Evolutionary conservation across 805 yeast species (phyloP).

Genomic region (Candida ponderosae): DNA sequence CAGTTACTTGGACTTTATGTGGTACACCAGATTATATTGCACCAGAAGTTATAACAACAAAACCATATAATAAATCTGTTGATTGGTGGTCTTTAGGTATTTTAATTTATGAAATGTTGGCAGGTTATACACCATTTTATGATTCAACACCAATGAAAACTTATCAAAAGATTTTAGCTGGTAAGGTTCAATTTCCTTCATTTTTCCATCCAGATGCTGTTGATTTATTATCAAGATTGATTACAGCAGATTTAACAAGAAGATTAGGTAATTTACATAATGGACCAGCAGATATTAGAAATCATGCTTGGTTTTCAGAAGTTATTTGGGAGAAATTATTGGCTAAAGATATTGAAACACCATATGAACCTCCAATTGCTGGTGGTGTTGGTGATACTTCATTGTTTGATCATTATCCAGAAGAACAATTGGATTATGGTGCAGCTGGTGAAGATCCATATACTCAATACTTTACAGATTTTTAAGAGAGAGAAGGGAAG

Average conservation of each 20-base stretch:
- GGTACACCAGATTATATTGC: conserved; percentile 97
- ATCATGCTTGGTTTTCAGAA: conserved; percentile 87
- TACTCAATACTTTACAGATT: conserved; percentile 51
- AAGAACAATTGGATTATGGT: conserved; percentile 85
- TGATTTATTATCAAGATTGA: conserved; percentile 63
- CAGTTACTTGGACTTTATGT: conserved; percentile 89
- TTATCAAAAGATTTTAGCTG: conserved; percentile 81
- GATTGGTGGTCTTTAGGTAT: conserved; percentile 99
- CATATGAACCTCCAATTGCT: conserved; percentile 92
- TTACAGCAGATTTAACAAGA: conserved; percentile 76
- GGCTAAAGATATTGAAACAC: conserved; percentile 85
- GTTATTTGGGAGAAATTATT: conserved; percentile 88
- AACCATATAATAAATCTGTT: conserved; percentile 90
- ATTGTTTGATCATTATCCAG: conserved; percentile 75
- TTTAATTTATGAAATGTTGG: conserved; percentile 86
- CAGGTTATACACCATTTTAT: conserved; percentile 93
- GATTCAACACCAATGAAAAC: conserved; percentile 92
- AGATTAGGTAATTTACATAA: conserved; percentile 80
- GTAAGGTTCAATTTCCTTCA: conserved; percentile 71
- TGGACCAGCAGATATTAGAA: conserved; percentile 80
- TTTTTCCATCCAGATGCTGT: conserved; percentile 72
- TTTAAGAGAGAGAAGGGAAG: conserved; percentile 22
- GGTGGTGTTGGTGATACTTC: conserved; percentile 92
- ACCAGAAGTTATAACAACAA: conserved; percentile 90
- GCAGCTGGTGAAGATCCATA: conserved; percentile 66